Evolutionary conservation across 2,329 filamentous ascomycete genomes (phyloP), one percentile per base, ranked within the genome.

Genomic region (Thermothelomyces thermophilus): DNA sequence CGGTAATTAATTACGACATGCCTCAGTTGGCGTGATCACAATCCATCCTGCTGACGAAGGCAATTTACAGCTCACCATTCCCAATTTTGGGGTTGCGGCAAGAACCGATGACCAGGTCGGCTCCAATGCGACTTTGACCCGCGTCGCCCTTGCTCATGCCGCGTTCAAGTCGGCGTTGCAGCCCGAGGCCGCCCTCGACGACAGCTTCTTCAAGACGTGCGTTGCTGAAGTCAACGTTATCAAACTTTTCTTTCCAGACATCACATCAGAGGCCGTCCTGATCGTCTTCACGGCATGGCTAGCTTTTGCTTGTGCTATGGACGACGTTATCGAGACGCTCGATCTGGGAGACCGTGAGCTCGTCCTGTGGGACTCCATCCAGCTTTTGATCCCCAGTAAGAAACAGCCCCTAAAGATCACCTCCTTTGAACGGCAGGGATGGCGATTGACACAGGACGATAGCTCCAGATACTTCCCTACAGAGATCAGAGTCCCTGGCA

Each of bases 171-270:
- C 48, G 3, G 16, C 41, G 16, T 42, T 54, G 33, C 33, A 43
- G 13, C 41, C 45, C 1, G 52, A 39, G 10, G n/a, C 17, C 5
- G 11, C 13, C 13, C 19, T 37, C 14, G 31, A 36, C 30, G 43
- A 51, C 5, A 20, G 28, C 35, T 56, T 56, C 40, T 48, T 48
- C 39, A 41, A 49, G 11, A 33, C 8, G 9, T 54, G 46, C 19
- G 22, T 28, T 3, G 48, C 48, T 35, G 54, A 56, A 26, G 54
- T 52, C 16, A 54, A 52, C 19, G 44, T 39, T 34, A 46, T 56
- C 47, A 52, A 20, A 31, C 47, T 56, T n/a, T 54, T 51, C 39
- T 56, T 56, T 19, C 54, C 52, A 10, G 47, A 54, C 19, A 31
- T 54, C 35, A 34, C 41, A 14, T 16, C 19, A 3, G 43, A 50